Conservation (phyloP, 2,329 filamentous ascomycete species). For the Cyphellophora europaea region DNA sequence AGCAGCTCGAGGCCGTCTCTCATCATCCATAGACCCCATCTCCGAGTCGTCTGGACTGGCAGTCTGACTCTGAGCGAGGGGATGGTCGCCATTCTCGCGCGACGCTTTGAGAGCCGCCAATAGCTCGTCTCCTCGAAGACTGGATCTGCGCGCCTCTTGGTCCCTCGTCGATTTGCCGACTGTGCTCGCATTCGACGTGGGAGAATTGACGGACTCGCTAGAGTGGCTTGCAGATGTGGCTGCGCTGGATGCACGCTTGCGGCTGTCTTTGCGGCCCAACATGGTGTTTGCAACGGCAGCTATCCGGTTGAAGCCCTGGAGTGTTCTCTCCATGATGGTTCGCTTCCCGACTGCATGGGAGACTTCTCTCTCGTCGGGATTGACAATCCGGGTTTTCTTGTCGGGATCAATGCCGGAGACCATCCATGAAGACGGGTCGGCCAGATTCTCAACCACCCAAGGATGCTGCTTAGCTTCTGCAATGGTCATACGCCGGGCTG, state of each 20-base stretch:
- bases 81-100: constrained; percentile 54
- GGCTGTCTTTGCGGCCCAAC: constrained; percentile 42
- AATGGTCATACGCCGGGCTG: constrained; percentile 76
- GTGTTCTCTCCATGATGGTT: constrained; percentile 74
- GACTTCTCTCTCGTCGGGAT: constrained; percentile 79
- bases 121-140: constrained; percentile 50
- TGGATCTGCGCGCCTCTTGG: constrained; percentile 39
- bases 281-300: constrained; percentile 58
- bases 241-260: constrained; percentile 44
- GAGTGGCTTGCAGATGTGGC: constrained; percentile 44
- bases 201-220: constrained; percentile 46
- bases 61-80: constrained; percentile 64
- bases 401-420: constrained; percentile 78
- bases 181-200: constrained; percentile 45
- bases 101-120: constrained; percentile 42
- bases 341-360: constrained; percentile 84
- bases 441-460: constrained; percentile 75
- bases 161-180: constrained; percentile 44
- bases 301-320: constrained; percentile 7
- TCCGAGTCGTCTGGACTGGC: constrained; percentile 52
- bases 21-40: constrained; percentile 20
- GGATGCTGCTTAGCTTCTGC: constrained; percentile 88
- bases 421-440: constrained; percentile 72
- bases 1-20: constrained; percentile 27
- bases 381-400: constrained; percentile 70